Evolutionary conservation across 1,139 yeast genomes (phyloP).

Genomic region (Saccharomyces hybrid): DNA sequence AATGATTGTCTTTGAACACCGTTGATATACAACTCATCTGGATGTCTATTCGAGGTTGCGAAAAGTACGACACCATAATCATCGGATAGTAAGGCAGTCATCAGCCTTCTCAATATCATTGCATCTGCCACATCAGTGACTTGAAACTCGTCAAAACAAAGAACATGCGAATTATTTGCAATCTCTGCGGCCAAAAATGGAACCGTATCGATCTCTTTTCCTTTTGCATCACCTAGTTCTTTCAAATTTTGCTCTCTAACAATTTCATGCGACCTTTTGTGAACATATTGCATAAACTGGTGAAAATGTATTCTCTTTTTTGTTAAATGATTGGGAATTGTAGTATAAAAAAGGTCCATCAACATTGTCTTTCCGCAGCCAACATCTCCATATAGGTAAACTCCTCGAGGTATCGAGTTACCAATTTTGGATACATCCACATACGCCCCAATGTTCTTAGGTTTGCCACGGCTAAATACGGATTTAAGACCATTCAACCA

Average conservation of each 20-base stretch:
- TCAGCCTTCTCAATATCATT: slow-evolving; percentile 75
- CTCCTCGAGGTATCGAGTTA: slow-evolving; percentile 55
- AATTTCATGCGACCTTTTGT: slow-evolving; percentile 75
- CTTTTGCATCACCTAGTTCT: slow-evolving; percentile 33
- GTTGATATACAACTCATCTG: slow-evolving; percentile 83
- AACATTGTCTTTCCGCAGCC: slow-evolving; percentile 98
- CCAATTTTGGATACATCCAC: slow-evolving; percentile 1
- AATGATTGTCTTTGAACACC: slow-evolving; percentile 90
- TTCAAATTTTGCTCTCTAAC: slow-evolving; percentile 23
- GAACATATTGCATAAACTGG: slow-evolving; percentile 92
- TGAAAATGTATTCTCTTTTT: slow-evolving; percentile 86
- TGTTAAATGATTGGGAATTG: slow-evolving; percentile 68
- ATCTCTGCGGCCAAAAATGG: slow-evolving; percentile 81
- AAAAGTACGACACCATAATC: slow-evolving; percentile 78
- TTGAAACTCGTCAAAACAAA: slow-evolving; percentile 93
- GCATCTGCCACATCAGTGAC: slow-evolving; percentile 98
- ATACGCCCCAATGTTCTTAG: slow-evolving; percentile 1
- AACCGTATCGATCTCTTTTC: slow-evolving; percentile 67
- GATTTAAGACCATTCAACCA: slow-evolving; percentile 34
- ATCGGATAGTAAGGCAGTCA: slow-evolving; percentile 53
- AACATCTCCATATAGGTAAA: slow-evolving; percentile 91
- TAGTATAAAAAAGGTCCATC: slow-evolving; percentile 86
- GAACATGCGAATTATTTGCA: slow-evolving; percentile 62
- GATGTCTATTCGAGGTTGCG: slow-evolving; percentile 92
- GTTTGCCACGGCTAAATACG: slow-evolving; percentile 8